Evolutionary conservation across 208 protist genomes (phyloP).

Genomic region (Polymyxa betae): DNA sequence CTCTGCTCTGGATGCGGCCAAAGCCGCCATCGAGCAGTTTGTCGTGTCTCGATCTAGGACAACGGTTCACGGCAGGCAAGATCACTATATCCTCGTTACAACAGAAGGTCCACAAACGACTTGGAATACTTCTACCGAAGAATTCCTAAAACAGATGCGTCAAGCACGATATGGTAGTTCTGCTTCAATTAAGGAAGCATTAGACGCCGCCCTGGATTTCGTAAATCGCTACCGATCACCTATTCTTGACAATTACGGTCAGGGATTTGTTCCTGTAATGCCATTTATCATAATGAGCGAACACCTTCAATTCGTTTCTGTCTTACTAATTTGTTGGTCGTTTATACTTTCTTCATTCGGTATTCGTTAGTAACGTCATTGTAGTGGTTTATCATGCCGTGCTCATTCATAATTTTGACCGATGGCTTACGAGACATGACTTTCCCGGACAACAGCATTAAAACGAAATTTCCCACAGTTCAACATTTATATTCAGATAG

Average conservation of each 20-base stretch:
- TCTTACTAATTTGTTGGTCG: not conserved
- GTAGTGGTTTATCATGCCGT: not conserved
- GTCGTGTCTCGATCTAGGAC: not conserved
- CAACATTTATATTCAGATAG: not conserved
- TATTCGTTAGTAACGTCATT: too few relatives aligned
- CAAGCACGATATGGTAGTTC: not conserved
- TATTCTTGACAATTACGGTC: not conserved
- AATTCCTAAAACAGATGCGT: not conserved
- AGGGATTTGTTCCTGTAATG: not conserved
- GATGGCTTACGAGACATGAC: not conserved
- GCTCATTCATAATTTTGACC: not conserved
- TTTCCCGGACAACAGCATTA: not conserved
- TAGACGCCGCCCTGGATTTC: not conserved
- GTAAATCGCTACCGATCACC: not conserved
- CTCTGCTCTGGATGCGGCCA: constrained; percentile 12
- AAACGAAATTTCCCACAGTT: not conserved
- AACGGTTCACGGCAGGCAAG: not conserved
- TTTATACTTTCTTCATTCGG: not conserved
- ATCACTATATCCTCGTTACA: constrained; percentile 37
- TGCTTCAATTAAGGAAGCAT: not conserved
- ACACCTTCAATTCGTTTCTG: not conserved
- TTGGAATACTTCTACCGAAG: not conserved
- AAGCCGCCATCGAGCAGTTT: constrained; percentile 28
- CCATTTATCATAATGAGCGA: too few relatives aligned
- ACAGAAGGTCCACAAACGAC: not conserved